Evolutionary conservation across 257 asterid genomes (phyloP).

Genomic region (Voacanga thouarsii): DNA sequence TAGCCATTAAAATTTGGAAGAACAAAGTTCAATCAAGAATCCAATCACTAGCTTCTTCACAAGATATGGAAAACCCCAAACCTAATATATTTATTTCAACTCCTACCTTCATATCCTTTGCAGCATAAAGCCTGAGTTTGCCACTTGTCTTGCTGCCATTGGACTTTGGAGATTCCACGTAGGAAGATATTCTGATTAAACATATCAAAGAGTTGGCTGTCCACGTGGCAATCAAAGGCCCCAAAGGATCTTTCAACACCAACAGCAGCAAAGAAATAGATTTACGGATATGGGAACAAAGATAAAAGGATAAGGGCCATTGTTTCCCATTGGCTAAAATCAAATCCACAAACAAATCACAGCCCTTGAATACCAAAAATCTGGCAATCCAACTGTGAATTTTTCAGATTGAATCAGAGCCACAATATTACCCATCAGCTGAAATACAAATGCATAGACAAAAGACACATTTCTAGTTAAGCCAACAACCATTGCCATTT

Average conservation of each 20-base stretch:
- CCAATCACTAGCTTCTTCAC: too few species aligned
- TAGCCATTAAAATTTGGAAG: too few species aligned
- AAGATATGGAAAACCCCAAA: too few species aligned
- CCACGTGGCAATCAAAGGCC: slow-evolving; percentile 20
- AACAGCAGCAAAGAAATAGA: slow-evolving; percentile 52
- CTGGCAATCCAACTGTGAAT: slow-evolving; percentile 32
- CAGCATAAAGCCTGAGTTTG: background rate
- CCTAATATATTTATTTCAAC: background rate
- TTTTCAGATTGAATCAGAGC: slow-evolving; percentile 38
- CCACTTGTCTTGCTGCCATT: slow-evolving; percentile 29
- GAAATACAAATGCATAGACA: slow-evolving; percentile 39
- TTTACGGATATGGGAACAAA: slow-evolving; percentile 47
- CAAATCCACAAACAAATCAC: slow-evolving; percentile 35
- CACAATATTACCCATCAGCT: slow-evolving; percentile 36
- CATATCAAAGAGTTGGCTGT: slow-evolving; percentile 9
- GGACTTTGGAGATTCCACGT: slow-evolving; percentile 28
- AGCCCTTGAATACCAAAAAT: slow-evolving; percentile 51
- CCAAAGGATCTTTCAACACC: slow-evolving; percentile 41
- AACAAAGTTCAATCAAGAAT: too few species aligned
- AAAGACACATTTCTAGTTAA: slow-evolving; percentile 20
- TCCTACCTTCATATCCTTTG: slow-evolving; percentile 10
- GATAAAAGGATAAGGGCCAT: slow-evolving; percentile 64
- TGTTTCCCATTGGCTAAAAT: slow-evolving; percentile 53
- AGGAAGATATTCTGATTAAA: slow-evolving; percentile 17
- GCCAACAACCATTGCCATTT: slow-evolving; percentile 10